These are phyloP conservation scores for Sicyos baderoa DNA, from an alignment of 306 rosid genomes.

Conservation along the genomic window DNA sequence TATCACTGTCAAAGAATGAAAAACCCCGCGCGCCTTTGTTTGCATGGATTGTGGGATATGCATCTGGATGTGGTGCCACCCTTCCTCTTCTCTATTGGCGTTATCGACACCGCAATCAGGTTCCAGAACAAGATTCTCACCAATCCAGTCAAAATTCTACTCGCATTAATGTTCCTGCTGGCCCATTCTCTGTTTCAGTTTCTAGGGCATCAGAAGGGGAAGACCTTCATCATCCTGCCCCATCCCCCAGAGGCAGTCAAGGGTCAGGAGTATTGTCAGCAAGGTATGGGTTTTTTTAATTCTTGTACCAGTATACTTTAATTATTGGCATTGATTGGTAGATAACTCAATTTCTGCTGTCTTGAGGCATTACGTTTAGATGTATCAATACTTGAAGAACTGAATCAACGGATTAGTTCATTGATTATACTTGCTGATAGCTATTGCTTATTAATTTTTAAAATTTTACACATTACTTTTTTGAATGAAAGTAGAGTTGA, in stretches of 20 bases:
- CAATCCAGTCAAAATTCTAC: slow-evolving; percentile 68
- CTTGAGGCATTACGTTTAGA: neutral
- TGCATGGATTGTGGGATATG: slow-evolving; percentile 86
- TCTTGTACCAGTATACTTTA: neutral
- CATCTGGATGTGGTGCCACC: slow-evolving; percentile 82
- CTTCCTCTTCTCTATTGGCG: slow-evolving; percentile 96
- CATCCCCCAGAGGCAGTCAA: slow-evolving; percentile 43
- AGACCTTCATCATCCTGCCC: slow-evolving; percentile 40
- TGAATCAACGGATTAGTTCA: neutral
- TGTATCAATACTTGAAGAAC: neutral
- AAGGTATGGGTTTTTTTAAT: slow-evolving; percentile 47
- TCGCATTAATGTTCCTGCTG: slow-evolving; percentile 60
- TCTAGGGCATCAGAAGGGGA: slow-evolving; percentile 63
- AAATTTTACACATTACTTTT: too few species aligned
- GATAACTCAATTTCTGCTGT: neutral
- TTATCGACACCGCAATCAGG: slow-evolving; percentile 62
- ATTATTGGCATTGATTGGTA: neutral
- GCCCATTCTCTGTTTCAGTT: slow-evolving; percentile 54
- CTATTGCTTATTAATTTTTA: too few species aligned
- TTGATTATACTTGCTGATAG: neutral
- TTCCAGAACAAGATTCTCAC: slow-evolving; percentile 54
- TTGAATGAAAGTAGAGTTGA: neutral
- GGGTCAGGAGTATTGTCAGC: slow-evolving; percentile 40
- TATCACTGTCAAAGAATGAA: slow-evolving; percentile 73
- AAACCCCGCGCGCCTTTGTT: slow-evolving; percentile 72